Conservation (phyloP, 2,329 filamentous ascomycete species). For the Colletotrichum magnum region DNA sequence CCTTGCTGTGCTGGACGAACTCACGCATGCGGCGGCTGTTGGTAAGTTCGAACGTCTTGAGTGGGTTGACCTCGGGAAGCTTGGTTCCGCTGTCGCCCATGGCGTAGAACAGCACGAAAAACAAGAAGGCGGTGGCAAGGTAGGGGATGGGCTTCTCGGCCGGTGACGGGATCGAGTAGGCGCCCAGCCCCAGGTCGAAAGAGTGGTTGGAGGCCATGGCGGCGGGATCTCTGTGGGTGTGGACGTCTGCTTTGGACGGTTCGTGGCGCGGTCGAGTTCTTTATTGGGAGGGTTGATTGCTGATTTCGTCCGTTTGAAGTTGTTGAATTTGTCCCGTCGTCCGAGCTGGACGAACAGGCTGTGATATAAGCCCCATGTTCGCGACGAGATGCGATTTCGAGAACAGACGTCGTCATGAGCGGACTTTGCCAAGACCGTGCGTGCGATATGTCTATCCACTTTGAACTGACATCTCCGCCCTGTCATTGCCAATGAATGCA, state of each 20-base stretch:
- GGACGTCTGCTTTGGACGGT: background rate
- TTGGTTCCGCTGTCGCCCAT: slow-evolving; percentile 12
- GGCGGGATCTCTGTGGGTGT: background rate
- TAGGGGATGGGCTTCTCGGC: slow-evolving; percentile 21
- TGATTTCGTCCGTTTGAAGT: background rate
- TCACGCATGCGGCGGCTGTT: slow-evolving; percentile 25
- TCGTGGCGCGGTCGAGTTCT: background rate
- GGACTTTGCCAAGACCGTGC: no score
- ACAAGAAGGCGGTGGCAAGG: slow-evolving; percentile 11
- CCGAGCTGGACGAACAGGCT: slow-evolving; percentile 2
- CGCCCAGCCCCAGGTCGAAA: slow-evolving; percentile 6
- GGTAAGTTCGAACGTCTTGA: slow-evolving; percentile 7
- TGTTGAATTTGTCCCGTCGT: background rate
- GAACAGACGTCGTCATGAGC: background rate
- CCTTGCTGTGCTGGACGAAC: slow-evolving; percentile 12
- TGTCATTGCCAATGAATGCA: background rate
- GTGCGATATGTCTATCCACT: no score
- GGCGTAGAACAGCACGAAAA: slow-evolving; percentile 10
- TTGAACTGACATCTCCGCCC: no score
- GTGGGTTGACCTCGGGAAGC: slow-evolving; percentile 18
- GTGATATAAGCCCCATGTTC: slow-evolving; percentile 2
- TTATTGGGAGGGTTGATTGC: background rate
- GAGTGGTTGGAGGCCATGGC: slow-evolving; percentile 13
- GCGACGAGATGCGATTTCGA: background rate
- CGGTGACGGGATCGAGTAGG: slow-evolving; percentile 26